phyloP scores from a whole-genome alignment of 2,329 filamentous ascomycete genomes.

The Tricladium varicosporioides region DNA sequence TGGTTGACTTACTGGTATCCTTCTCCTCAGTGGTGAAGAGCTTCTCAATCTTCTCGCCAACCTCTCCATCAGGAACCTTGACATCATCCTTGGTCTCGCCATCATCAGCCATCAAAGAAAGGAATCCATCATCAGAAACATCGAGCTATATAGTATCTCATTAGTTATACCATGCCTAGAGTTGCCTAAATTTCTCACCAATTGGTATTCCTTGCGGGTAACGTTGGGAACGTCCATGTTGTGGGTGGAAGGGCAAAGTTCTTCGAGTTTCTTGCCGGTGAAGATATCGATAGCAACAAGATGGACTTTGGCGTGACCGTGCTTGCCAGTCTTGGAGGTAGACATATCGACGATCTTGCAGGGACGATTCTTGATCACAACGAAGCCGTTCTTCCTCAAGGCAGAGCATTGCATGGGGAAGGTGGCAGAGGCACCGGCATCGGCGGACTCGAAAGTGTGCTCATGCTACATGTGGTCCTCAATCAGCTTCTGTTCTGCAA shows the following conservation, averaged over 20 bases:
- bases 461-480: conserved; percentile 30
- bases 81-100: conserved; percentile 93
- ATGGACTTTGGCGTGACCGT: conserved; percentile 99
- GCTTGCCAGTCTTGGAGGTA: conserved; percentile 99
- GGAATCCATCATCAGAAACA: conserved; percentile 90
- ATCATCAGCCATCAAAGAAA: conserved; percentile 87
- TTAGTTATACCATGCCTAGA: background rate
- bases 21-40: conserved; percentile 82
- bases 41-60: conserved; percentile 82
- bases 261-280: conserved; percentile 99
- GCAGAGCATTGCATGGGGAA: conserved; percentile 99
- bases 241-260: conserved; percentile 96
- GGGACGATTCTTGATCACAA: conserved; percentile 96
- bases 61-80: conserved; percentile 83
- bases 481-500: conserved; percentile 10
- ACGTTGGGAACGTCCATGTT: conserved; percentile 99
- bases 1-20: conserved; percentile 74
- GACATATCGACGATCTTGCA: conserved; percentile 99
- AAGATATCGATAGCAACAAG: conserved; percentile 98
- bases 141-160: conserved; percentile 61
- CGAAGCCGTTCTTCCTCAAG: conserved; percentile 98
- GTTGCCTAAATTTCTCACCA: conserved; percentile 61
- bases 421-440: conserved; percentile 93
- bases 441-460: conserved; percentile 83
- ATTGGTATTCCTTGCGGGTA: conserved; percentile 83